Conservation (phyloP, 441 rosid genomes). For the Gossypium davidsonii region DNA sequence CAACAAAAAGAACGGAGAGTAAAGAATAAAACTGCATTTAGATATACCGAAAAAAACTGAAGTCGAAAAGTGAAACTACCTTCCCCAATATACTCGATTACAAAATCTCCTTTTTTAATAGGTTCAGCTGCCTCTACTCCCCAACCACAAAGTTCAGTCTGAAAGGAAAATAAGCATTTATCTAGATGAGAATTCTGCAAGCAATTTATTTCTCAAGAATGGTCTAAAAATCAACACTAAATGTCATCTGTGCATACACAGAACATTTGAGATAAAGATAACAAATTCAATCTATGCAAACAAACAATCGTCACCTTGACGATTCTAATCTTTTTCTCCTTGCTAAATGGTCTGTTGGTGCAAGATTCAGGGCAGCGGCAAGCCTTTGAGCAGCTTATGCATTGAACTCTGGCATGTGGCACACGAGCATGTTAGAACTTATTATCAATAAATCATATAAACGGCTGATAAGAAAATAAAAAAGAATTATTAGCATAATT, state of each 20-base stretch:
- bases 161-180: conserved; percentile 22
- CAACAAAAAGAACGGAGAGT: neutral
- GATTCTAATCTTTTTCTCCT: conserved; percentile 72
- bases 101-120: conserved; percentile 63
- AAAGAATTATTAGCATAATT: neutral
- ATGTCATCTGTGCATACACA: neutral
- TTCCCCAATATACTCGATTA: conserved; percentile 94
- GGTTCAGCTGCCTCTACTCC: conserved; percentile 89
- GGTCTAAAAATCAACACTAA: neutral
- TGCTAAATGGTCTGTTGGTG: conserved; percentile 88
- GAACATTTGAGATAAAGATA: neutral
- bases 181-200: neutral
- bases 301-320: conserved; percentile 47
- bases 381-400: conserved; percentile 85
- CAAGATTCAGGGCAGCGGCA: conserved; percentile 80
- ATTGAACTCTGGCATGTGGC: conserved; percentile 53
- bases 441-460: neutral
- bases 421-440: neutral
- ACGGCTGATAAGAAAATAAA: neutral
- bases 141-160: conserved; percentile 96
- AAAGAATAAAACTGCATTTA: neutral
- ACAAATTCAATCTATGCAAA: neutral
- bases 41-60: neutral
- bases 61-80: conserved; percentile 35
- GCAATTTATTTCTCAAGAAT: conserved; percentile 3